phyloP scores from a whole-genome alignment of 371 early-diverging fungal genomes.

The Mortierella sp. region DNA sequence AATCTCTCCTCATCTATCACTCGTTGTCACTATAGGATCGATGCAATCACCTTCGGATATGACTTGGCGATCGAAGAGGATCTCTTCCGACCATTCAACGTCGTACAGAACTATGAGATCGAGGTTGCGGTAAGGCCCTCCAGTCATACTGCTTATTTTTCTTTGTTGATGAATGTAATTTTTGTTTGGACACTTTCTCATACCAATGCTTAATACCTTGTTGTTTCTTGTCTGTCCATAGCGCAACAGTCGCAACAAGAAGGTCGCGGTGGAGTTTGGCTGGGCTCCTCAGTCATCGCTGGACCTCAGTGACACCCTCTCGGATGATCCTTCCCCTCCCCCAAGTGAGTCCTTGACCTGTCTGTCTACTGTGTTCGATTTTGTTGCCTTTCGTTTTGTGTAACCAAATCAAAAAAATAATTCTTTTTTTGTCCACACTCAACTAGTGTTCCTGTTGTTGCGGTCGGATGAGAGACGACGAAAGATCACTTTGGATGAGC shows the following conservation, averaged over 20 bases:
- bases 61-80: constrained; percentile 32
- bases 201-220: too few relatives aligned
- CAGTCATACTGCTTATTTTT: too few relatives aligned
- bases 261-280: constrained; percentile 41
- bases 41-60: constrained; percentile 46
- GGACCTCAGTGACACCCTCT: constrained; percentile 5
- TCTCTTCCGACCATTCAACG: constrained; percentile 2
- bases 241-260: constrained; percentile 14
- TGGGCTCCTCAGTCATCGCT: constrained; percentile 25
- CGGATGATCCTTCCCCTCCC: background rate
- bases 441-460: constrained; percentile 1
- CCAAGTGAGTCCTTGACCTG: background rate
- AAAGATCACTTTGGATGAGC: constrained; percentile 43
- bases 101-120: constrained; percentile 22
- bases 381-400: background rate
- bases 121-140: constrained; percentile 23
- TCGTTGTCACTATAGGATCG: constrained; percentile 1
- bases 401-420: background rate
- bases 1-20: too few relatives aligned
- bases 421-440: background rate
- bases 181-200: too few relatives aligned
- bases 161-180: background rate
- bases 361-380: background rate
- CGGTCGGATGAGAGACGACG: constrained; percentile 23
- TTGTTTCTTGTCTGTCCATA: background rate